phyloP scores from a whole-genome alignment of 2,329 filamentous ascomycete genomes.

The Phoma sp. region DNA sequence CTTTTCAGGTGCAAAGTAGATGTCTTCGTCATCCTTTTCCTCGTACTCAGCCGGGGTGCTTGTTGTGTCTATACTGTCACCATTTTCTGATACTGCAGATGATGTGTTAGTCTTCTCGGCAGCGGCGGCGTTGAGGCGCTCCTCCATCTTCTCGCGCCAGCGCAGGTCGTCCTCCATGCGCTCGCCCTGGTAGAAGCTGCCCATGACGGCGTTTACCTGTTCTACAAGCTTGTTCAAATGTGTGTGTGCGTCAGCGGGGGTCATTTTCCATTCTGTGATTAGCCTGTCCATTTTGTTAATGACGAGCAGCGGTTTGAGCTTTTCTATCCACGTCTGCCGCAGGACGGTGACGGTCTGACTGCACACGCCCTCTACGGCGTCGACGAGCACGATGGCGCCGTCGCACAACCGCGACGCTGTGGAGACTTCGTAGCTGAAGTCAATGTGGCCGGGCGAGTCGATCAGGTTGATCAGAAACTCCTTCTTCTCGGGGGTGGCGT shows the following conservation, averaged over 20 bases:
- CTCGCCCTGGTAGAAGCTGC: slow-evolving; percentile 97
- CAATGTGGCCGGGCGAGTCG: slow-evolving; percentile 96
- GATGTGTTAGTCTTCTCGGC: slow-evolving; percentile 67
- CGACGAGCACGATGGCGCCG: slow-evolving; percentile 90
- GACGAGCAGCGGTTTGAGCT: slow-evolving; percentile 90
- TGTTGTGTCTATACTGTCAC: slow-evolving; percentile 60
- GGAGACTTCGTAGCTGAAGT: slow-evolving; percentile 98
- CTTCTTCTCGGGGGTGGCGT: slow-evolving; percentile 73
- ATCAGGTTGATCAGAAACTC: slow-evolving; percentile 98
- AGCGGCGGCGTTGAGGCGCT: slow-evolving; percentile 76
- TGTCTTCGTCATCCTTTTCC: slow-evolving; percentile 92
- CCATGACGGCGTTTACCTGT: slow-evolving; percentile 96
- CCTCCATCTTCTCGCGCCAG: slow-evolving; percentile 93
- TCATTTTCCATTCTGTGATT: slow-evolving; percentile 94
- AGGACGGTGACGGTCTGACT: slow-evolving; percentile 98
- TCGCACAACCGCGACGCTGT: slow-evolving; percentile 94
- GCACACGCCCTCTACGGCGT: slow-evolving; percentile 97
- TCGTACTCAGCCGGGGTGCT: slow-evolving; percentile 71
- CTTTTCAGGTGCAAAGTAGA: slow-evolving; percentile 97
- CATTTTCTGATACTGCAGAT: slow-evolving; percentile 58
- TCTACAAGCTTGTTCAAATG: slow-evolving; percentile 90
- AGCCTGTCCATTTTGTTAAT: slow-evolving; percentile 99
- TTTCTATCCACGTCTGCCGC: slow-evolving; percentile 93
- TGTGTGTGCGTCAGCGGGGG: slow-evolving; percentile 83
- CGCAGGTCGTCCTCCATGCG: slow-evolving; percentile 98